Conservation (phyloP, 768 basidiomycete genomes). For the Mycena rebaudengoi region DNA sequence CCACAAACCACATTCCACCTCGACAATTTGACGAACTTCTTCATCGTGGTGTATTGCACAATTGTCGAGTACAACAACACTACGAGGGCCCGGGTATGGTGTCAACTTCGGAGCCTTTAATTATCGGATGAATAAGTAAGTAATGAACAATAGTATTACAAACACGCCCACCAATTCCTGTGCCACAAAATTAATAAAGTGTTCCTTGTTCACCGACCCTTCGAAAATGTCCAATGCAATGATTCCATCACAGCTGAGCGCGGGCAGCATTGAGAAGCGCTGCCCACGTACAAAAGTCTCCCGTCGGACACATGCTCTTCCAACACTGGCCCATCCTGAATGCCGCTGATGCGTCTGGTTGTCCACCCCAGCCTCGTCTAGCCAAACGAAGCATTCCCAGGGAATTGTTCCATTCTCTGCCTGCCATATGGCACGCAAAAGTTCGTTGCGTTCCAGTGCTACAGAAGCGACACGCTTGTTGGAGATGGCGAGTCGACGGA, state of each 20-base stretch:
- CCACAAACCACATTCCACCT: conserved; percentile 34
- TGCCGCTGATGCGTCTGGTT: conserved; percentile 31
- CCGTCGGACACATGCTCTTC: conserved; percentile 33
- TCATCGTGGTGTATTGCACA: conserved; percentile 50
- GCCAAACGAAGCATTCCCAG: conserved; percentile 32
- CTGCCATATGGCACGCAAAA: conserved; percentile 31
- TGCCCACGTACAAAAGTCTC: conserved; percentile 32
- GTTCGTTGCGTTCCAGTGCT: conserved; percentile 41
- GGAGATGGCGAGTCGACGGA: conserved; percentile 29
- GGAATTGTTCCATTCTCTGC: conserved; percentile 26
- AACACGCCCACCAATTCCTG: conserved; percentile 30
- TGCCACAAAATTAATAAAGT: conserved; percentile 38
- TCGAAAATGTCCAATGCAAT: conserved; percentile 41
- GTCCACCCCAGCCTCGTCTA: conserved; percentile 41
- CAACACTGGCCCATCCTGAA: conserved; percentile 31
- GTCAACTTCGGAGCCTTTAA: conserved; percentile 38
- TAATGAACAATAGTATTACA: no score
- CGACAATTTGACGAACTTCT: conserved; percentile 42
- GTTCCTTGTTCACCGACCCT: conserved; percentile 41
- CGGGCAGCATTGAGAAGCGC: conserved; percentile 34
- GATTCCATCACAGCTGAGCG: conserved; percentile 34
- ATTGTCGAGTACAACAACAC: conserved; percentile 50
- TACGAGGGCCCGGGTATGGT: conserved; percentile 44
- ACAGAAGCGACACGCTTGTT: conserved; percentile 33
- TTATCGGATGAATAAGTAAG: no score